Evolutionary conservation across 345 rosid genomes (phyloP), one percentile per base, ranked within the genome.

Genomic region (Populus ilicifolia): DNA sequence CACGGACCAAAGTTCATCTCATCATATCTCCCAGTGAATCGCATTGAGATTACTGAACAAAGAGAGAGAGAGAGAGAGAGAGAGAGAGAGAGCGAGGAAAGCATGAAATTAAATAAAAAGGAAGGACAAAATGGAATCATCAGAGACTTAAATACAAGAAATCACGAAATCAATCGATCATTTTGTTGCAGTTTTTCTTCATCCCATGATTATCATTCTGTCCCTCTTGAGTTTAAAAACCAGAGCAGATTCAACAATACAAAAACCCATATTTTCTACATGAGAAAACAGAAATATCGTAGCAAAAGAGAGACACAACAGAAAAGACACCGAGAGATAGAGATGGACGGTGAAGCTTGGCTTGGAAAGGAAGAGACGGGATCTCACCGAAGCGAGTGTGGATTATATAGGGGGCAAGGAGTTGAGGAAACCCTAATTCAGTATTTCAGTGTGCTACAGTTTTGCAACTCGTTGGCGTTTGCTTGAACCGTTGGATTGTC

Each of bases 121-220:
- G 6, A 0, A 12, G 64, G 64, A 9, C 6, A 59, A 59, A 46
- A 59, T 59, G 64, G 27, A 59, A 59, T 59, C 64, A 59, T 59
- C 64, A 59, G 64, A 59, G 64, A 59, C 64, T 59, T 59, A 59
- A 59, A 59, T 59, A 59, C 29, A n/a, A 9, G 64, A 23, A 59
- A 59, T 59, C 64, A 59, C 64, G 64, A 59, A n/a, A 59, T 59
- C 9, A 23, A 59, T 59, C 64, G 64, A 23, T 59, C 64, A 59
- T 59, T 59, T 59, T 59, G 64, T 59, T 59, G 64, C 64, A 59
- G 29, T 59, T 59, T 59, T 59, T 59, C 64, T 59, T 59, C 64
- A 59, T 59, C 64, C 27, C 64, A 23, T 59, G 64, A 59, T 23
- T 5, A n/a, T 59, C 64, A 59, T 59, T 4, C 0, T 59, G 5